Evolutionary conservation across 2,329 filamentous ascomycete genomes (phyloP).

Genomic region (Colletotrichum coccodes): DNA sequence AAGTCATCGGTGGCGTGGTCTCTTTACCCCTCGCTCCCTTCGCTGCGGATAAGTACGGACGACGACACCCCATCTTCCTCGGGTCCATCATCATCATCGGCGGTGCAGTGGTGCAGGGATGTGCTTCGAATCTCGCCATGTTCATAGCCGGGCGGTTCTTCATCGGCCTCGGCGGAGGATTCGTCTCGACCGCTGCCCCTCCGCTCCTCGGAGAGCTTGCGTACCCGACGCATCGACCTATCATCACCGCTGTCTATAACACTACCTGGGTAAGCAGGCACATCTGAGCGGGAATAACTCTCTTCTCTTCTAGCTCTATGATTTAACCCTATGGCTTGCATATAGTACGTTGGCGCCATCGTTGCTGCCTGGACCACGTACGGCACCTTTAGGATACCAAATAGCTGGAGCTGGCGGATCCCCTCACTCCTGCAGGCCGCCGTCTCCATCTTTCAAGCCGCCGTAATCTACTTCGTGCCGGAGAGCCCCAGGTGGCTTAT

Average conservation of each 20-base stretch:
- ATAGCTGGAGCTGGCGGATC: slow-evolving; percentile 65
- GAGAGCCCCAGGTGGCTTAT: slow-evolving; percentile 70
- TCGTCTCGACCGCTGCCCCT: slow-evolving; percentile 43
- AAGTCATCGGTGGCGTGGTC: slow-evolving; percentile 34
- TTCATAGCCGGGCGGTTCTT: slow-evolving; percentile 45
- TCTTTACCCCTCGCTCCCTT: slow-evolving; percentile 46
- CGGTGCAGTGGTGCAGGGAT: slow-evolving; percentile 41
- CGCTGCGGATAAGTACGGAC: slow-evolving; percentile 43
- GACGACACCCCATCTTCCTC: slow-evolving; percentile 39
- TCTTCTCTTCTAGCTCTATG: too few species aligned
- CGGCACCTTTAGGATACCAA: slow-evolving; percentile 41
- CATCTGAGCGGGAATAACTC: not conserved
- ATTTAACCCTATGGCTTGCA: too few species aligned
- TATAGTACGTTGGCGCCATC: slow-evolving; percentile 44
- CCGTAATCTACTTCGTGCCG: slow-evolving; percentile 61
- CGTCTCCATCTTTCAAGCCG: slow-evolving; percentile 52
- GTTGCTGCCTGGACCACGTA: slow-evolving; percentile 62
- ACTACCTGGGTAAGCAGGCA: slow-evolving; percentile 26
- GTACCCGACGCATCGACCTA: slow-evolving; percentile 45
- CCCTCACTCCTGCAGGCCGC: slow-evolving; percentile 64
- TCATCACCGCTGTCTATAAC: slow-evolving; percentile 44
- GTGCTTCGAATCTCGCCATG: slow-evolving; percentile 35
- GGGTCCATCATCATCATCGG: slow-evolving; percentile 42
- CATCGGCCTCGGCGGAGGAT: slow-evolving; percentile 43
- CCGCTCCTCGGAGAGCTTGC: slow-evolving; percentile 46